A percentile compares a stretch with the other conserved stretches of the same genome.
Evolutionary conservation across 1,139 yeast genomes (phyloP).

Genomic region (Arxiozyma heterogenica): DNA sequence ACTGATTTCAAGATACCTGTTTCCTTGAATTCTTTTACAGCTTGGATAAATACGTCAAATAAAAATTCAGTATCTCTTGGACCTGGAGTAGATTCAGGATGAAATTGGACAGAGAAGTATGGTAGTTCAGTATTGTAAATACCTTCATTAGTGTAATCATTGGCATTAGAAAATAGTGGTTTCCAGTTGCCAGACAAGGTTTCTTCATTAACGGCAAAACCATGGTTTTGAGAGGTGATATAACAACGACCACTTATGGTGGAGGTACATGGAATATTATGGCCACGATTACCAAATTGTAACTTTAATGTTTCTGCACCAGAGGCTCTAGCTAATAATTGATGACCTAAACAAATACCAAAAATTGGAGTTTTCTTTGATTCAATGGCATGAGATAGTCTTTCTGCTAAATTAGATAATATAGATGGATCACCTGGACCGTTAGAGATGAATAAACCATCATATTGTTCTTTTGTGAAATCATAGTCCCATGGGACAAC

Average conservation of each 20-base stretch:
- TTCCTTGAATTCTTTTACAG: slow-evolving; percentile 58
- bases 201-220: slow-evolving; percentile 85
- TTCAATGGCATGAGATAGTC: slow-evolving; percentile 49
- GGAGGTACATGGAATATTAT: slow-evolving; percentile 96
- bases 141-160: slow-evolving; percentile 98
- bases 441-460: slow-evolving; percentile 91
- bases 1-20: slow-evolving; percentile 59
- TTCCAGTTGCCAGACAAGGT: slow-evolving; percentile 79
- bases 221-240: slow-evolving; percentile 98
- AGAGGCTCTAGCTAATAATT: slow-evolving; percentile 87
- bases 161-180: slow-evolving; percentile 89
- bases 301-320: slow-evolving; percentile 89
- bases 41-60: slow-evolving; percentile 82
- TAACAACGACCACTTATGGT: slow-evolving; percentile 92
- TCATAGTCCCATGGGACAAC: slow-evolving; percentile 97
- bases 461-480: slow-evolving; percentile 66
- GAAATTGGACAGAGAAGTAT: slow-evolving; percentile 97
- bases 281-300: slow-evolving; percentile 99
- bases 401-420: slow-evolving; percentile 40
- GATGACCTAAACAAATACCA: slow-evolving; percentile 99
- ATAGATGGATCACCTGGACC: slow-evolving; percentile 99
- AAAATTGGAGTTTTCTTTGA: slow-evolving; percentile 70
- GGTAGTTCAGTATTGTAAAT: slow-evolving; percentile 84
- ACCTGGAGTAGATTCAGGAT: slow-evolving; percentile 99
- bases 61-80: slow-evolving; percentile 98